phyloP scores from a whole-genome alignment of 2,329 filamentous ascomycete genomes.

The Fusarium sp. region DNA sequence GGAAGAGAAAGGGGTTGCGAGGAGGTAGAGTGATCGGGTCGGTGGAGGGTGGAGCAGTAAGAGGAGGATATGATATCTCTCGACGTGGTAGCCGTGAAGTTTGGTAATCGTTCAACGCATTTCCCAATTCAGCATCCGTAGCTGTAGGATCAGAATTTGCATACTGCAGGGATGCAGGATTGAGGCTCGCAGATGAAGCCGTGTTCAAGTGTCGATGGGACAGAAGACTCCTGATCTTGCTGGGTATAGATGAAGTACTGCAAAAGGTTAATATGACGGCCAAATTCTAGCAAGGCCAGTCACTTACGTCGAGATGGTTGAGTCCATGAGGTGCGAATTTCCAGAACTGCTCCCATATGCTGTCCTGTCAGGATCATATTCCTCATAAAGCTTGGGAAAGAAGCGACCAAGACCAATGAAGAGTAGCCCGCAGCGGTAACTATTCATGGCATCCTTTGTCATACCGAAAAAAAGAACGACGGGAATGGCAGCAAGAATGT shows the following conservation, averaged over 20 bases:
- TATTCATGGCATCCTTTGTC: conserved; percentile 66
- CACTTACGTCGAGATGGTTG: conserved; percentile 44
- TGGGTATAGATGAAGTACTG: conserved; percentile 34
- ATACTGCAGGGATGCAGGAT: conserved; percentile 11
- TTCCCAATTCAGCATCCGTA: conserved; percentile 28
- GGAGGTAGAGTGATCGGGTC: conserved; percentile 26
- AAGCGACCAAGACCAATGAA: conserved; percentile 58
- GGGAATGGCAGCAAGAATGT: conserved; percentile 61
- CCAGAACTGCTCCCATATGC: conserved; percentile 37
- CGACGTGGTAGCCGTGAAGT: conserved; percentile 2
- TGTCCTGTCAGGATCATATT: conserved; percentile 56
- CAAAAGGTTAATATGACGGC: background rate
- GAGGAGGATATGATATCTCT: conserved; percentile 14
- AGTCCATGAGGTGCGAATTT: conserved; percentile 43
- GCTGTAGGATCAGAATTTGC: background rate
- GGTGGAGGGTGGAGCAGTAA: conserved; percentile 3
- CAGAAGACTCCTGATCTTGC: conserved; percentile 41
- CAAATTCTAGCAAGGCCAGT: too few species aligned
- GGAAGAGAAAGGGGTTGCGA: conserved; percentile 54
- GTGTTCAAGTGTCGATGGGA: conserved; percentile 42
- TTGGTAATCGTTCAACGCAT: background rate
- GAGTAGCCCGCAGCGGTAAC: conserved; percentile 60
- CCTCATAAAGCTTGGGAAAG: conserved; percentile 58
- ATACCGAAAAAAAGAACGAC: conserved; percentile 69
- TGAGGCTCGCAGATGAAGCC: conserved; percentile 25